These are phyloP conservation scores for Diplodia scrobiculata DNA, from an alignment of 2,329 filamentous ascomycete species.

Conservation along the genomic window DNA sequence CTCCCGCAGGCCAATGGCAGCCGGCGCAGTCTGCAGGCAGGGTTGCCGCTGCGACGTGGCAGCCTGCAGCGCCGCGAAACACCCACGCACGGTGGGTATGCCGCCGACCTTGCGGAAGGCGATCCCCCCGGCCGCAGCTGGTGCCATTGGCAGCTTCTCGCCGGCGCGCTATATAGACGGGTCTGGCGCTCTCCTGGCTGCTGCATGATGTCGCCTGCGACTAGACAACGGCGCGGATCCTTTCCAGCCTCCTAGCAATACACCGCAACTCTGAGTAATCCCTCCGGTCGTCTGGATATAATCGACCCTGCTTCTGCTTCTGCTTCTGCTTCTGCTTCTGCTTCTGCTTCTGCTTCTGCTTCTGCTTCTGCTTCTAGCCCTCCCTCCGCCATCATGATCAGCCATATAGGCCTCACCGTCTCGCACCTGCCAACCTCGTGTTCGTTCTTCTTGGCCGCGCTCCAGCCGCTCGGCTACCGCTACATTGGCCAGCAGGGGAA, in stretches of 20 bases:
- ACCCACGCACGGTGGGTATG: constrained; percentile 7
- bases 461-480: constrained; percentile 75
- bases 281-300: background rate
- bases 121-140: background rate
- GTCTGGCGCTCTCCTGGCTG: background rate
- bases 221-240: background rate
- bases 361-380: background rate
- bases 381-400: constrained; percentile 53
- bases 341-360: background rate
- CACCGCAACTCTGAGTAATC: constrained; percentile 26
- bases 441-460: constrained; percentile 79
- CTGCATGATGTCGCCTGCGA: background rate
- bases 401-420: constrained; percentile 67
- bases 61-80: background rate
- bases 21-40: background rate
- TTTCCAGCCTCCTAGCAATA: constrained; percentile 12
- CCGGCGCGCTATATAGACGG: constrained; percentile 25
- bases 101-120: background rate
- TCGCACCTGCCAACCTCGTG: constrained; percentile 75
- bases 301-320: too few species aligned
- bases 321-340: background rate
- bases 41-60: constrained; percentile 6
- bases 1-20: background rate
- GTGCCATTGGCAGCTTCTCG: constrained; percentile 15
- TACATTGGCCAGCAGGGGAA: constrained; percentile 66